Base-by-base conservation (phyloP, 371 early-diverging fungal genomes). In the Saksenaea vasiformis region DNA sequence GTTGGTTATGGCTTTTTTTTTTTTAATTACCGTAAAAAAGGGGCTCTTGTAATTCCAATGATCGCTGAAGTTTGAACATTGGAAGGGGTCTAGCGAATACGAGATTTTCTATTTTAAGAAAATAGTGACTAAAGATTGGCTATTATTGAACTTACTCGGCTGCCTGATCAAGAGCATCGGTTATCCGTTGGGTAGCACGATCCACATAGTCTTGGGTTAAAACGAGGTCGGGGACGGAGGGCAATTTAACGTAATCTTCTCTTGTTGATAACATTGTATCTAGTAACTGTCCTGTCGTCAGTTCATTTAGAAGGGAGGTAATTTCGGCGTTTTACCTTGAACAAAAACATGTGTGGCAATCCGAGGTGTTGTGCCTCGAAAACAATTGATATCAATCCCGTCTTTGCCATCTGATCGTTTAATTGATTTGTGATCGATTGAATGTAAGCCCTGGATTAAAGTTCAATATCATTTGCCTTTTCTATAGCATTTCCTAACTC, bases 11-110 rank as follows among this genome's bases (percentile, higher is more conserved):
- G n/a, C n/a, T n/a, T 8, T 26, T 36, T 26, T 38, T 19, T 38
- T 24, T 57, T 36, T 58, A 38, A 58, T 51, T 67, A 69, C 73
- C 70, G 59, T 73, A 69, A 56, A 69, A 69, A 35, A 73, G 53
- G 8, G 60, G 22, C 53, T 64, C 65, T 43, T 64, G 67, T 36
- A 62, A 24, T 51, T 56, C 61, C 22, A 58, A 36, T 36, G 44
- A 55, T n/a, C 57, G 63, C 38, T 65, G 65, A 34, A 67, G 60
- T 38, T 61, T 67, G 26, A 58, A 47, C 67, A 69, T 65, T 11
- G 64, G 54, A 19, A 73, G 56, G 34, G 69, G 69, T 35, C 72
- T 72, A 53, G 15, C 41, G 39, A 27, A 39, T 13, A 38, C 35
- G 34, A 17, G 17, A 8, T 37, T 38, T 7, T 58, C 36, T 37